A percentile compares a stretch with the other conserved stretches of the same genome.
phyloP scores from a whole-genome alignment of 805 yeast species.

The Pichia cabralensis region DNA sequence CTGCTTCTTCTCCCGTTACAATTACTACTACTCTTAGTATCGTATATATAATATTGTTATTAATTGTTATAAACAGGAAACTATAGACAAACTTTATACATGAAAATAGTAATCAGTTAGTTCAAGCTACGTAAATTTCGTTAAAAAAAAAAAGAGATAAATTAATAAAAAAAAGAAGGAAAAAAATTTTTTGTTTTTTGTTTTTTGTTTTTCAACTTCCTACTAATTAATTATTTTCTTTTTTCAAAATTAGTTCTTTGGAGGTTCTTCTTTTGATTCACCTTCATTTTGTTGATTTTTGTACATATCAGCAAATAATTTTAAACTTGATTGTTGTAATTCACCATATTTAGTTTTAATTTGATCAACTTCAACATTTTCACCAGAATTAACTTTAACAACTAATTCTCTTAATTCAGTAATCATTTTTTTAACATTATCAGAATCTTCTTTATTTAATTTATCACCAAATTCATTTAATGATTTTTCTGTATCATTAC shows the following conservation, averaged over 20 bases:
- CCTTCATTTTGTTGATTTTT: conserved; percentile 23
- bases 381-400: conserved; percentile 48
- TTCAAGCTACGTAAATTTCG: no score
- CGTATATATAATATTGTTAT: no score
- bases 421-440: conserved; percentile 43
- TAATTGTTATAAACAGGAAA: no score
- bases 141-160: no score
- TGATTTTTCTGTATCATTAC: conserved; percentile 85
- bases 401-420: conserved; percentile 53
- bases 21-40: no score
- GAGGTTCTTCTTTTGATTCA: conserved; percentile 10
- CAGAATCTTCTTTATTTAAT: conserved; percentile 39
- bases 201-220: background rate
- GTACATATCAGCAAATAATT: conserved; percentile 65
- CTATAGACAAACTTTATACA: no score
- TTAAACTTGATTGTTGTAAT: conserved; percentile 64
- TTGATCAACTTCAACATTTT: conserved; percentile 39
- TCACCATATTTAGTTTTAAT: conserved; percentile 68
- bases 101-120: no score
- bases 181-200: background rate
- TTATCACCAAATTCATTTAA: conserved; percentile 64
- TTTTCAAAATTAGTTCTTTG: conserved; percentile 8
- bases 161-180: no score
- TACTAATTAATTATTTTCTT: background rate
- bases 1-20: no score